These are phyloP conservation scores for Boletus rubropictus DNA, from an alignment of 768 basidiomycete species.

Conservation along the genomic window DNA sequence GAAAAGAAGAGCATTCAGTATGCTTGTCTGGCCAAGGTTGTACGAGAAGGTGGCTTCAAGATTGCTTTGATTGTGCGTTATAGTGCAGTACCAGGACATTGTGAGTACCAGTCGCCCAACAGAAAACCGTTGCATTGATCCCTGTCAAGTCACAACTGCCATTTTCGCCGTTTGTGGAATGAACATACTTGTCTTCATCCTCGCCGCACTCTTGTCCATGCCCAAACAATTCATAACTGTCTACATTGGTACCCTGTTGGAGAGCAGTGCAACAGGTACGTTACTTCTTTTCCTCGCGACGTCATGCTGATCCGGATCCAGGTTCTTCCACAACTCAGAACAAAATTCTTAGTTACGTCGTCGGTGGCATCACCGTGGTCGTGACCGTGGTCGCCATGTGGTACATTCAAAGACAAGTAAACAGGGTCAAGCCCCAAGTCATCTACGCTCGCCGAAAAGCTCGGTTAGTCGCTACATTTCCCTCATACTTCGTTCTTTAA, in stretches of 20 bases:
- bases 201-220: slow-evolving; percentile 77
- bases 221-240: slow-evolving; percentile 92
- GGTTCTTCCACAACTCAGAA: slow-evolving; percentile 35
- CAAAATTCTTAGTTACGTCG: slow-evolving; percentile 61
- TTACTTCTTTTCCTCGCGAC: neutral
- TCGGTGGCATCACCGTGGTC: slow-evolving; percentile 60
- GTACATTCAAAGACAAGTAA: slow-evolving; percentile 75
- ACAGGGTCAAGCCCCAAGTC: slow-evolving; percentile 57
- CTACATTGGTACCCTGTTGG: slow-evolving; percentile 80
- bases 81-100: slow-evolving; percentile 84
- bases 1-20: slow-evolving; percentile 55
- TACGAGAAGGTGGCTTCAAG: slow-evolving; percentile 85
- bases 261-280: slow-evolving; percentile 36
- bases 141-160: slow-evolving; percentile 67
- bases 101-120: slow-evolving; percentile 36
- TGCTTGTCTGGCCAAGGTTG: slow-evolving; percentile 57
- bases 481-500: slow-evolving; percentile 1
- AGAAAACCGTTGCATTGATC: neutral
- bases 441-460: slow-evolving; percentile 68
- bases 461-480: slow-evolving; percentile 36
- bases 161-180: slow-evolving; percentile 89
- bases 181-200: slow-evolving; percentile 65
- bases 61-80: slow-evolving; percentile 72
- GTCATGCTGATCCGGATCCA: slow-evolving; percentile 7
- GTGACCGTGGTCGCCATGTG: slow-evolving; percentile 77